These are phyloP conservation scores for Bremia lactucae DNA, from an alignment of 352 stramenopile species.

Conservation along the genomic window DNA sequence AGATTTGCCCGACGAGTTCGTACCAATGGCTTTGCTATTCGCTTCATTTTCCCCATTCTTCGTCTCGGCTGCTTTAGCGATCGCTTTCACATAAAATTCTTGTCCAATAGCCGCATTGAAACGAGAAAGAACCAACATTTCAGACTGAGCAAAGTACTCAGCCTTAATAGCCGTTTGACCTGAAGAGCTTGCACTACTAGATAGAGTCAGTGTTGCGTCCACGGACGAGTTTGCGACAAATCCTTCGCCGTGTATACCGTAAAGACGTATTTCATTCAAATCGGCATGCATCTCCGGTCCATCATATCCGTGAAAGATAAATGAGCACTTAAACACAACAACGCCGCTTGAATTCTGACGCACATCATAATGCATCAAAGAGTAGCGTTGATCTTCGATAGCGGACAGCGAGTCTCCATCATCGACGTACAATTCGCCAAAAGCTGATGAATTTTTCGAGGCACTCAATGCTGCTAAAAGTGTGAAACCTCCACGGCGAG, in stretches of 20 bases:
- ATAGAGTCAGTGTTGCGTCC: constrained; percentile 12
- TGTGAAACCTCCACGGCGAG: constrained; percentile 39
- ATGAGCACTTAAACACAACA: constrained; percentile 31
- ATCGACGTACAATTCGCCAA: constrained; percentile 66
- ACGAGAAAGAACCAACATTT: constrained; percentile 45
- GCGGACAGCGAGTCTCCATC: constrained; percentile 60
- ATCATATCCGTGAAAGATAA: constrained; percentile 36
- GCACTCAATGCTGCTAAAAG: constrained; percentile 42
- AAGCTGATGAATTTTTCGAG: constrained; percentile 10
- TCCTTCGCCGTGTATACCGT: constrained; percentile 28
- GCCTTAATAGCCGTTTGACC: constrained; percentile 19
- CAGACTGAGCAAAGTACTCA: constrained; percentile 58
- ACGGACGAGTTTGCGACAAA: constrained; percentile 60
- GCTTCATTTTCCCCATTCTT: constrained; percentile 12
- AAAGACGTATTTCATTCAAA: constrained; percentile 41
- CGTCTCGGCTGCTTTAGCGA: constrained; percentile 11
- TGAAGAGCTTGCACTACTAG: constrained; percentile 2
- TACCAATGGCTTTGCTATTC: constrained; percentile 13
- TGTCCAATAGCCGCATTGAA: constrained; percentile 36
- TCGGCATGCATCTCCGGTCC: constrained; percentile 58
- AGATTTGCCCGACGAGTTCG: constrained; percentile 17
- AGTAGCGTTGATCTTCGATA: constrained; percentile 45
- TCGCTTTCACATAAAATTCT: constrained; percentile 35
- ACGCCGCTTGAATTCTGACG: constrained; percentile 24
- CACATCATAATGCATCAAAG: constrained; percentile 33